Evolutionary conservation across 164 flowering plant species (phyloP).

Genomic region (Dillenia suffruticosa): DNA sequence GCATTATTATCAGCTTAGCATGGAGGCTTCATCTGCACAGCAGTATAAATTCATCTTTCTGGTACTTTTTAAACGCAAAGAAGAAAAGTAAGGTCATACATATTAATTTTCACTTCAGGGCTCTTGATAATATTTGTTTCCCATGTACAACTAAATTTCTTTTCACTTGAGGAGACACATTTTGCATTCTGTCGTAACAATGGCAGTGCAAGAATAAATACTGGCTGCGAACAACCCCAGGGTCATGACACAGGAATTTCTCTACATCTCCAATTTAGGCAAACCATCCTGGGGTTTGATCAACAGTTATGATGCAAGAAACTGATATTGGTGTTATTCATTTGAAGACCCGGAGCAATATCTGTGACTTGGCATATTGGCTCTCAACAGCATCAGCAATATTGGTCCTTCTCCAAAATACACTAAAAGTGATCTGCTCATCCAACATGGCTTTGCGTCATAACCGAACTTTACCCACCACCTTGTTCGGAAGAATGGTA

Average conservation of each 20-base stretch:
- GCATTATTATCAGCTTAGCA: no score
- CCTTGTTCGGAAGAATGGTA: constrained; percentile 72
- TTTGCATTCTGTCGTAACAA: no score
- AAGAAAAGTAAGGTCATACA: no score
- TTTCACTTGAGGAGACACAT: no score
- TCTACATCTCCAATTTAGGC: not conserved
- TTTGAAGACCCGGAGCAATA: constrained; percentile 43
- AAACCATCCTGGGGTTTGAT: not conserved
- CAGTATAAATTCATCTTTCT: no score
- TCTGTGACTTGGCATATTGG: constrained; percentile 63
- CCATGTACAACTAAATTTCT: no score
- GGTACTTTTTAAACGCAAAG: no score
- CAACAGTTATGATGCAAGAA: not conserved
- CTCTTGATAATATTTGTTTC: no score
- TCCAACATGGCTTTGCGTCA: constrained; percentile 30
- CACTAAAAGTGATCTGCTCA: constrained; percentile 59
- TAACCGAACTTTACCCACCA: constrained; percentile 37
- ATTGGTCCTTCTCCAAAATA: constrained; percentile 60
- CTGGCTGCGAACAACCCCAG: no score
- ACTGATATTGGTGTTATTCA: constrained; percentile 9
- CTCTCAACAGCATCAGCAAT: constrained; percentile 77
- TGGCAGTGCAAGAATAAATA: no score
- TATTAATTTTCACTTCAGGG: no score
- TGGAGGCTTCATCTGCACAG: no score
- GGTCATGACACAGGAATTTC: not conserved